phyloP scores from a whole-genome alignment of 208 protist genomes.

The Trypanosomatidae sp. region DNA sequence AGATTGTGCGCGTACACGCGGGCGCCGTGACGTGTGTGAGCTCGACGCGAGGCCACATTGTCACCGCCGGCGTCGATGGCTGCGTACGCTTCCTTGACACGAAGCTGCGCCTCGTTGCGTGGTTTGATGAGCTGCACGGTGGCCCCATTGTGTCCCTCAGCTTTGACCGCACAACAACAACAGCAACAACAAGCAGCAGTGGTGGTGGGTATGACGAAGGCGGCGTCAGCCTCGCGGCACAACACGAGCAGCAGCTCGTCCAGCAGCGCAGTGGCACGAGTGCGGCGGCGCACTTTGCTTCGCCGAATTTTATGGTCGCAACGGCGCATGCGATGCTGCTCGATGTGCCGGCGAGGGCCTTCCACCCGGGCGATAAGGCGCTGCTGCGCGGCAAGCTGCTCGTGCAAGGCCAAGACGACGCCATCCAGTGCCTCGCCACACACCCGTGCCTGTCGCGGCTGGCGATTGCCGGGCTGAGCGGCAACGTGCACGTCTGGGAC shows the following conservation, averaged over 20 bases:
- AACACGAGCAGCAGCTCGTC: conserved; percentile 17
- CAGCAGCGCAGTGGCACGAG: conserved; percentile 14
- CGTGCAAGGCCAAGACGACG: conserved; percentile 80
- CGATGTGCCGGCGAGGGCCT: conserved; percentile 62
- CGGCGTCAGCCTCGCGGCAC: conserved; percentile 5
- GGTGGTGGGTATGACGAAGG: too few species aligned
- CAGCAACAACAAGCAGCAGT: conserved; percentile 2
- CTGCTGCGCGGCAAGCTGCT: conserved; percentile 66
- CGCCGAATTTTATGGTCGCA: conserved; percentile 86
- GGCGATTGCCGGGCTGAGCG: conserved; percentile 79
- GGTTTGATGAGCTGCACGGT: conserved; percentile 92
- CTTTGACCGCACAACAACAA: conserved; percentile 80
- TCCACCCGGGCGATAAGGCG: conserved; percentile 45
- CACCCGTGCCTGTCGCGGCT: conserved; percentile 74
- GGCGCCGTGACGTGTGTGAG: conserved; percentile 73
- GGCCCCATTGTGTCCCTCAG: conserved; percentile 89
- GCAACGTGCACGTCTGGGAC: conserved; percentile 88
- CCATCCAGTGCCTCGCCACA: conserved; percentile 65
- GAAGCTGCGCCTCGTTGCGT: conserved; percentile 88
- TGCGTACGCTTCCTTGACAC: conserved; percentile 91
- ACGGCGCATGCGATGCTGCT: conserved; percentile 88
- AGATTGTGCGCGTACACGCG: conserved; percentile 85
- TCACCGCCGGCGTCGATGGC: conserved; percentile 91
- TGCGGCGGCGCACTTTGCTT: conserved; percentile 44
- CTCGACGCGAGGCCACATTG: conserved; percentile 65